Conservation (phyloP, 1,284 basidiomycete genomes). For the Peniophora sp. region DNA sequence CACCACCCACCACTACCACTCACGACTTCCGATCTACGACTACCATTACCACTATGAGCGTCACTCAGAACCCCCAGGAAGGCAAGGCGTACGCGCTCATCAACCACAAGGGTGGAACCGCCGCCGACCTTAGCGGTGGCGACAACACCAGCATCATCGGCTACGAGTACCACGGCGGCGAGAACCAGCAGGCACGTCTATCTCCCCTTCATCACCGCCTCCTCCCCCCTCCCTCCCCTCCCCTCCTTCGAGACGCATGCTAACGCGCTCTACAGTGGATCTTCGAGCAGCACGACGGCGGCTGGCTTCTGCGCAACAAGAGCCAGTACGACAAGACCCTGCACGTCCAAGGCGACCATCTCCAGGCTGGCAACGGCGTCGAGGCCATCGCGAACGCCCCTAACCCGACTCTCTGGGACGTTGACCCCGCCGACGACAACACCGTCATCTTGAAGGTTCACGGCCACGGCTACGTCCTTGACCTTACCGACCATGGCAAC, state of each 20-base stretch:
- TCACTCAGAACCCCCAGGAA: constrained; percentile 15
- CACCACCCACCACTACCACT: background rate
- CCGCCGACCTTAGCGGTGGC: constrained; percentile 44
- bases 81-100: constrained; percentile 33
- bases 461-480: constrained; percentile 14
- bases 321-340: constrained; percentile 31
- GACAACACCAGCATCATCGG: constrained; percentile 45
- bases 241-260: background rate
- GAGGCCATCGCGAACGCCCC: constrained; percentile 18
- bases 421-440: constrained; percentile 12
- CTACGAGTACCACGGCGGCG: constrained; percentile 30
- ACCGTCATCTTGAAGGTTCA: constrained; percentile 18
- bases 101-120: constrained; percentile 42
- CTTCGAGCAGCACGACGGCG: constrained; percentile 9
- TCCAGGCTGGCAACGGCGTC: constrained; percentile 26
- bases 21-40: background rate
- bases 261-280: constrained; percentile 2
- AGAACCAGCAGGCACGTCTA: constrained; percentile 39
- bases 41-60: no score
- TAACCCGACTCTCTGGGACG: constrained; percentile 20
- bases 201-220: background rate
- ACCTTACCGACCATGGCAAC: constrained; percentile 27
- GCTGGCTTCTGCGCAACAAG: constrained; percentile 26
- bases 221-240: no score
- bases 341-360: constrained; percentile 15